Evolutionary conservation across 129 eudicot species (phyloP).

Genomic region (Artemisia argyi): DNA sequence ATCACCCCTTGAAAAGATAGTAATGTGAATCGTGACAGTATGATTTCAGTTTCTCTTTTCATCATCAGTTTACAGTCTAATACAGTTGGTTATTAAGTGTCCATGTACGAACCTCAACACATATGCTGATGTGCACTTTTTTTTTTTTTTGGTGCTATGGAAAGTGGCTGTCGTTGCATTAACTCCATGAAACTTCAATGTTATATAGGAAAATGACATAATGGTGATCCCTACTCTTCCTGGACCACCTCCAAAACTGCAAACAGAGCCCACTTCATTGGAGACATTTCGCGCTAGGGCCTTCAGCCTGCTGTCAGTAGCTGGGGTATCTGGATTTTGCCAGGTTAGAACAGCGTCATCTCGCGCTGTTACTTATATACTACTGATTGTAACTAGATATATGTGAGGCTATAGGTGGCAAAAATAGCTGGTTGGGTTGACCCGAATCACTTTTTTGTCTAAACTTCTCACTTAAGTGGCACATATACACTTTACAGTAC

Average conservation of each 20-base stretch:
- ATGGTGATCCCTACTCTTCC: conserved; percentile 85
- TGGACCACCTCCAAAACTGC: conserved; percentile 86
- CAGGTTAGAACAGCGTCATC: conserved; percentile 54
- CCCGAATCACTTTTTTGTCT: not conserved
- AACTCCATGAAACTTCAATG: not conserved
- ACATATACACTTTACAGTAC: too few species aligned
- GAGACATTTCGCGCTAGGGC: conserved; percentile 79
- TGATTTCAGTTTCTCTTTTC: not conserved
- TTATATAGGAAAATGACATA: conserved; percentile 58
- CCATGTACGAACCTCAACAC: not conserved
- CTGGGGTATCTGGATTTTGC: conserved; percentile 92
- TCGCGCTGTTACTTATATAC: not conserved
- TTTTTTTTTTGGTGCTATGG: not conserved
- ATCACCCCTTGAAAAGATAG: too few species aligned
- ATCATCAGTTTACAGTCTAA: not conserved
- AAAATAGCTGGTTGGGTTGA: not conserved
- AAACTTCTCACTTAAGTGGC: too few species aligned
- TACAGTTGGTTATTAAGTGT: conserved; percentile 13
- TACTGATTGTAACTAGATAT: not conserved
- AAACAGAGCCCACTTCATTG: conserved; percentile 57
- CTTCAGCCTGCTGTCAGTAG: conserved; percentile 76
- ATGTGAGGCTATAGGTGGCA: not conserved
- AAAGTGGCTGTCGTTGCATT: conserved; percentile 3
- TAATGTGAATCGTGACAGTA: not conserved
- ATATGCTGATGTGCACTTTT: not conserved